Evolutionary conservation across 1,284 basidiomycete genomes (phyloP), one percentile per base, ranked within the genome.

Genomic region (Austroboletus rostrupii): DNA sequence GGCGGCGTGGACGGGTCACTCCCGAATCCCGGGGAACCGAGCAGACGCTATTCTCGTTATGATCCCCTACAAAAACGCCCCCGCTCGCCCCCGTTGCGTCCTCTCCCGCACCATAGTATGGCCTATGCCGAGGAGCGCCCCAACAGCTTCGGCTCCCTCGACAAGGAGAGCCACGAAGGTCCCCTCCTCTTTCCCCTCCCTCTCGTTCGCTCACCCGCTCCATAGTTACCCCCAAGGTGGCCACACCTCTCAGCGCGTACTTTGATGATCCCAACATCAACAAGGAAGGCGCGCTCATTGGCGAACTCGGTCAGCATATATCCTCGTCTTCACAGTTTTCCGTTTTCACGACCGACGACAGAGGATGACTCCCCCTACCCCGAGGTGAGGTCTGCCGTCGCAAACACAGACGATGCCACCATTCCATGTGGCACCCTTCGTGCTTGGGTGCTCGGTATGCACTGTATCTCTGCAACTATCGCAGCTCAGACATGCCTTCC

Each of bases 251-350:
- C 33, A 13, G 53, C 14, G 55, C 49, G 7, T 54, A 61, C 14
- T 83, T 81, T 59, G 81, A 85, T 61, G 83, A 87, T 60, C 83
- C 83, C 19, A 85, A 85, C 61, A 70, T 84, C 49, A 70, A 83
- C 70, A 74, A 70, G 60, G 72, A 76, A 5, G 74, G 64, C 20
- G 72, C 74, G 8, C 53, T 75, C 17, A 67, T 60, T 35, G 78
- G 76, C 19, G 59, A 74, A 41, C 62, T 79, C 17, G 66, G 63
- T 67, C 32, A 21, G 56, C 37, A 39, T 38, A 1, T 19, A 10
- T 0, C 38, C 3, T 21, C 10, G 7, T 45, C 28, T n/a, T 36
- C 31, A 13, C 32, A 5, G 14, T 33, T 33, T 37, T 31, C 20
- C 20, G 1, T 17, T 46, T 3, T 28, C 52, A 53, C 21, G 3